Base-by-base conservation (phyloP, 2,329 filamentous ascomycete genomes). In the Amphichorda felina region DNA sequence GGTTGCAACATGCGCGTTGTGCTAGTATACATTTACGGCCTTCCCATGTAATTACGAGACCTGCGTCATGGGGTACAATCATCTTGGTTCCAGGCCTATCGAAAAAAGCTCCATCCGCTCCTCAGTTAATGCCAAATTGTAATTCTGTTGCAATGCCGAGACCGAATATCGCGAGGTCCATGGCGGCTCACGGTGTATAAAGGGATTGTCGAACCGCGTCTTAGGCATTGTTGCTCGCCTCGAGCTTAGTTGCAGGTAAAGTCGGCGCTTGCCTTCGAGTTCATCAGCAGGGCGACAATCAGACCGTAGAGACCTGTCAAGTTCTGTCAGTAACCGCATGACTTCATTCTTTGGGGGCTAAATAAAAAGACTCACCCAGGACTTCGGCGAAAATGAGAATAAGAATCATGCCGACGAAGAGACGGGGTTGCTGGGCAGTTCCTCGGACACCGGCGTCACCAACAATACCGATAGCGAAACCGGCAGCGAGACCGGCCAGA, bases 381-480 rank as follows among this genome's bases (percentile, higher is more conserved):
- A 95, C 88, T 89, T 95, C 88, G 49, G 88, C 88, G 74, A 94
- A 95, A 89, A 95, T 95, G 67, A 95, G 85, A 70, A 95, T 95
- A 60, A 95, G 64, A 65, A 95, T 94, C 87, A 95, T 95, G 66
- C 88, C 88, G 57, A 94, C 87, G 65, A 93, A 94, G 48, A 94
- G 74, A 59, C 82, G 73, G 43, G 82, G 82, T 60, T 88, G 82
- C 58, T 88, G 82, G 39, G 84, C 82, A 46, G 81, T 86, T 68
- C 83, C 84, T 55, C 84, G 77, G 41, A 91, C 84, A 81, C 84
- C 85, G 50, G 84, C 84, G 50, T 91, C 84, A 70, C 84, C 83
- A 44, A 88, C 82, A 54, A 89, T 88, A 61, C 83, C 83, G 53
- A 89, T 88, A 55, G 83, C 82, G 55, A 89, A 89, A 55, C 81